These are phyloP conservation scores for Kazachstania africana DNA, from an alignment of 805 yeast genomes.

Conservation along the genomic window DNA sequence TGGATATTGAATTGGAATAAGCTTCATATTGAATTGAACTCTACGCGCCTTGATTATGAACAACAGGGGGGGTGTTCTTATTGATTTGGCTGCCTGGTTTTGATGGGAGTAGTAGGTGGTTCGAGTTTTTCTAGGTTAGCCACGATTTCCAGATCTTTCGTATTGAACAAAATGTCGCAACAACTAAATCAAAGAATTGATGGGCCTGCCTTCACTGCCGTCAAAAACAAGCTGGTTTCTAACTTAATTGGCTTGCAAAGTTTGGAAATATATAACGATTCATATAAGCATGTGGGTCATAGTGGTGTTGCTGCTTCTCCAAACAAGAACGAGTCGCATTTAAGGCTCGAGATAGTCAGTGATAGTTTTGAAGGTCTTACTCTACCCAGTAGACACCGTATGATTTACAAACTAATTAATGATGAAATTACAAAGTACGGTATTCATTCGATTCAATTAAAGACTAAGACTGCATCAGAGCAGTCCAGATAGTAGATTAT, in stretches of 20 bases:
- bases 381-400: constrained; percentile 67
- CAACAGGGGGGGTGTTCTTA: too few species aligned
- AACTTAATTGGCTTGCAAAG: constrained; percentile 3
- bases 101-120: too few species aligned
- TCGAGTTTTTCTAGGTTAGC: too few species aligned
- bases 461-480: constrained; percentile 65
- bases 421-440: constrained; percentile 62
- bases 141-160: too few species aligned
- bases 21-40: too few species aligned
- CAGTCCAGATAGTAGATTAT: constrained; percentile 5
- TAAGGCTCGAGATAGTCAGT: constrained; percentile 62
- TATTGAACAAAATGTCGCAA: too few species aligned
- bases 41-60: too few species aligned
- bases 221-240: constrained; percentile 1
- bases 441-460: constrained; percentile 80
- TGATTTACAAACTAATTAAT: constrained; percentile 54
- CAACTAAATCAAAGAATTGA: constrained; percentile 5
- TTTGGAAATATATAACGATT: constrained; percentile 63
- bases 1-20: too few species aligned
- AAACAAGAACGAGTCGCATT: constrained; percentile 72
- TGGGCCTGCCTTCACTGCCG: constrained; percentile 6
- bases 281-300: constrained; percentile 81
- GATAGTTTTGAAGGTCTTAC: constrained; percentile 52
- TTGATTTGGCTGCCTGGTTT: too few species aligned
- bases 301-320: constrained; percentile 64